These are phyloP conservation scores for Aspergillus incahuasiensis DNA, from an alignment of 495 filamentous ascomycete genomes.

Conservation along the genomic window DNA sequence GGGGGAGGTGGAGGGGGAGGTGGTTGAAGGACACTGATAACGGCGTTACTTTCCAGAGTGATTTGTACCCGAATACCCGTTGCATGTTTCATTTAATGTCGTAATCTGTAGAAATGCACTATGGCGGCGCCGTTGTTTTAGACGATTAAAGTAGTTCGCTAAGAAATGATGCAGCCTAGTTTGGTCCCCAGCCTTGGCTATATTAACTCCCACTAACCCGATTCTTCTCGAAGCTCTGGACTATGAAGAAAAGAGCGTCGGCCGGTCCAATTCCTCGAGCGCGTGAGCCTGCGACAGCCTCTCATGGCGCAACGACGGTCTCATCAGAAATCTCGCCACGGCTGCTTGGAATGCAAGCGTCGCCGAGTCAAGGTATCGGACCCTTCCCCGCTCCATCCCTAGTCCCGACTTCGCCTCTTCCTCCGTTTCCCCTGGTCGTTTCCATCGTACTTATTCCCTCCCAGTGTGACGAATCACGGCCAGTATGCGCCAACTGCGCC, in stretches of 20 bases:
- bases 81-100: not conserved
- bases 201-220: conserved; percentile 11
- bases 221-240: conserved; percentile 9
- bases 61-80: not conserved
- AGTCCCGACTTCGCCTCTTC: not conserved
- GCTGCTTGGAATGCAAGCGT: conserved; percentile 26
- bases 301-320: conserved; percentile 23
- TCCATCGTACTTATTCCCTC: not conserved
- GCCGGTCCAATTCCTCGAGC: not conserved
- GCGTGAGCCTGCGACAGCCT: not conserved
- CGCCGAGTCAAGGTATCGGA: conserved; percentile 36
- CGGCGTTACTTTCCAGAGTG: not conserved
- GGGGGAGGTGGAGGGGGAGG: conserved; percentile 14
- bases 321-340: conserved; percentile 29
- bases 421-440: not conserved
- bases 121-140: not conserved
- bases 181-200: conserved; percentile 10
- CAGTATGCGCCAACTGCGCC: conserved; percentile 36
- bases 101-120: not conserved
- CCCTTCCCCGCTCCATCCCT: not conserved
- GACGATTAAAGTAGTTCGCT: conserved; percentile 4
- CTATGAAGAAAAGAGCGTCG: conserved; percentile 8
- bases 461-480: conserved; percentile 39
- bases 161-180: conserved; percentile 17
- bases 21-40: not conserved